Conservation (phyloP, 257 asterid species). For the Galeopsis tetrahit region DNA sequence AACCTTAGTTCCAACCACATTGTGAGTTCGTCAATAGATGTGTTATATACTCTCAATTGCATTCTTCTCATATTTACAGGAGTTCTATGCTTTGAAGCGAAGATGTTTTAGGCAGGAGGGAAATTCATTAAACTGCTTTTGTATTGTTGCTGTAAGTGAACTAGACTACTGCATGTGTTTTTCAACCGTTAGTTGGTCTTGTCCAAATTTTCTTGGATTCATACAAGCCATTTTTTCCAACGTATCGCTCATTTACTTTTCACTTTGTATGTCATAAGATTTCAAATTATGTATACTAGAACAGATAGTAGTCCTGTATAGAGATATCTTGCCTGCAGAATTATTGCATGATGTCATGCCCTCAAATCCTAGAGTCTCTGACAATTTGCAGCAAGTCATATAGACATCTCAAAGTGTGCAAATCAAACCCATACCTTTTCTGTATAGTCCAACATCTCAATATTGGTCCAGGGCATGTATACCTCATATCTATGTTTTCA, state of each 20-base stretch:
- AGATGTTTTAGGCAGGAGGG: conserved; percentile 85
- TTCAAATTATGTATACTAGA: not conserved
- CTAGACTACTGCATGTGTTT: conserved; percentile 13
- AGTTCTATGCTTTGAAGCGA: conserved; percentile 82
- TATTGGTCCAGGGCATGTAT: not conserved
- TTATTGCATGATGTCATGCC: not conserved
- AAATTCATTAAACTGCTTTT: conserved; percentile 78
- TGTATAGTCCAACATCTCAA: not conserved
- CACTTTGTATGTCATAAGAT: not conserved
- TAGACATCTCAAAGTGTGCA: not conserved
- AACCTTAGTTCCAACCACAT: conserved; percentile 1
- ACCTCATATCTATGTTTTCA: not conserved
- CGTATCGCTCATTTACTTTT: not conserved
- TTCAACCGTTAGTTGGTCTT: not conserved
- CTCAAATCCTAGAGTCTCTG: not conserved
- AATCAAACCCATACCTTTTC: not conserved
- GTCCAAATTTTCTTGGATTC: conserved; percentile 13
- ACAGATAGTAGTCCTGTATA: not conserved
- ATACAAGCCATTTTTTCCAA: conserved; percentile 7
- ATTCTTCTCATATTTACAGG: conserved; percentile 54
- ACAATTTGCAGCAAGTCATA: not conserved
- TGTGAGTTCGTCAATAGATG: conserved; percentile 23
- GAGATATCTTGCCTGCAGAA: not conserved
- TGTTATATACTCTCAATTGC: conserved; percentile 30
- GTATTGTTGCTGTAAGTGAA: conserved; percentile 81